A percentile compares a stretch with the other conserved stretches of the same genome.
Conservation (phyloP, 2,329 filamentous ascomycete genomes). For the Clonostachys chloroleuca region DNA sequence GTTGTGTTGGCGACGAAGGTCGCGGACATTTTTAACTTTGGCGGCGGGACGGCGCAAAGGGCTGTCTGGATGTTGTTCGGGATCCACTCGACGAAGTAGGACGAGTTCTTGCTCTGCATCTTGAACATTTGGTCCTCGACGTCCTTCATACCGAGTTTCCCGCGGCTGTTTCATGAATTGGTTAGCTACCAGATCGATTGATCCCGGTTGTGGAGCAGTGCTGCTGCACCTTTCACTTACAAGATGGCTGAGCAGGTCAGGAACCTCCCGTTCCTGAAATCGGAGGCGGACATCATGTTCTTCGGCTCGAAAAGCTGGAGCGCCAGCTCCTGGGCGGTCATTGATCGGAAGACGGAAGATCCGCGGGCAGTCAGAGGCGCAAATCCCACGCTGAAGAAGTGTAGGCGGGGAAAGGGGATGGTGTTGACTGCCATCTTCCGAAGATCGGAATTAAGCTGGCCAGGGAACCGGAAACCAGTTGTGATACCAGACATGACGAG, state of each 20-base stretch:
- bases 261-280: slow-evolving; percentile 99
- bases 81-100: slow-evolving; percentile 99
- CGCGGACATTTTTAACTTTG: slow-evolving; percentile 97
- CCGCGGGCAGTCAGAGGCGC: slow-evolving; percentile 86
- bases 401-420: slow-evolving; percentile 99
- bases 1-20: slow-evolving; percentile 99
- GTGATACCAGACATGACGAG: slow-evolving; percentile 99
- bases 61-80: slow-evolving; percentile 99
- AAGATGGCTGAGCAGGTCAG: slow-evolving; percentile 99
- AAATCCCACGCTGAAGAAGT: slow-evolving; percentile 99
- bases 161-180: slow-evolving; percentile 57
- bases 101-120: slow-evolving; percentile 99
- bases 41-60: slow-evolving; percentile 96
- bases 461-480: slow-evolving; percentile 97
- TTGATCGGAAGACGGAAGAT: slow-evolving; percentile 92
- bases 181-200: slow-evolving; percentile 6
- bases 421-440: slow-evolving; percentile 99
- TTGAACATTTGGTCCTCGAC: slow-evolving; percentile 99
- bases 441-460: slow-evolving; percentile 99
- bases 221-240: slow-evolving; percentile 39
- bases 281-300: slow-evolving; percentile 99
- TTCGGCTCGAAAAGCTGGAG: slow-evolving; percentile 99
- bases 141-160: slow-evolving; percentile 99
- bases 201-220: neutral
- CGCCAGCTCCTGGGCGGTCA: slow-evolving; percentile 96